Conservation (phyloP, 2,329 filamentous ascomycete genomes). For the Mollisia scopiformis region DNA sequence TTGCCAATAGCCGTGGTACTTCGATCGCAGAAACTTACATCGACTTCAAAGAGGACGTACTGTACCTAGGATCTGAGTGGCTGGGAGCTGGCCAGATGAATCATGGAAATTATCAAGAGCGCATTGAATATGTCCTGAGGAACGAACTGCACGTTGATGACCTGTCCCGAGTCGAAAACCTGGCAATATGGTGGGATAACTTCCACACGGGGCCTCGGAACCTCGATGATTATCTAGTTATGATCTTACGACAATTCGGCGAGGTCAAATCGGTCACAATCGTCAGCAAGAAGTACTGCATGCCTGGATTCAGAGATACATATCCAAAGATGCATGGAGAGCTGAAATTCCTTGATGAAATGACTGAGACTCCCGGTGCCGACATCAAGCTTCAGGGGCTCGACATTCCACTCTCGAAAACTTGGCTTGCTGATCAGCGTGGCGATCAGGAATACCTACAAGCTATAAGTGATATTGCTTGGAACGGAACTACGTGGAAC, state of each 20-base stretch:
- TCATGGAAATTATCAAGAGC: background rate
- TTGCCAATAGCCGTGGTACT: background rate
- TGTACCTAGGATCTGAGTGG: background rate
- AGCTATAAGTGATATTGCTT: background rate
- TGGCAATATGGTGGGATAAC: background rate
- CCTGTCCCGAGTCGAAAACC: background rate
- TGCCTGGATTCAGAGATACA: background rate
- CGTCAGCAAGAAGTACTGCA: background rate
- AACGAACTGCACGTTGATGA: background rate
- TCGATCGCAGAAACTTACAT: background rate
- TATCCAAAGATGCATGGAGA: background rate
- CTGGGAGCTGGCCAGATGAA: background rate
- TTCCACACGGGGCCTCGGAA: background rate
- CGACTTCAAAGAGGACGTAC: background rate
- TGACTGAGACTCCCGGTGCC: background rate
- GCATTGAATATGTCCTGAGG: background rate
- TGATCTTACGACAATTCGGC: background rate
- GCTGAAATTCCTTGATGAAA: background rate
- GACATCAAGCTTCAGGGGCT: background rate
- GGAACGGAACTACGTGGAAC: background rate
- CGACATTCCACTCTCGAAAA: background rate
- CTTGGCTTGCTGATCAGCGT: background rate
- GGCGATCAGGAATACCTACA: background rate
- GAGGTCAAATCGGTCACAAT: background rate
- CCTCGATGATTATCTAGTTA: background rate